Evolutionary conservation across 257 asterid genomes (phyloP), one percentile per base, ranked within the genome.

Genomic region (Nicotiana sylvestris): DNA sequence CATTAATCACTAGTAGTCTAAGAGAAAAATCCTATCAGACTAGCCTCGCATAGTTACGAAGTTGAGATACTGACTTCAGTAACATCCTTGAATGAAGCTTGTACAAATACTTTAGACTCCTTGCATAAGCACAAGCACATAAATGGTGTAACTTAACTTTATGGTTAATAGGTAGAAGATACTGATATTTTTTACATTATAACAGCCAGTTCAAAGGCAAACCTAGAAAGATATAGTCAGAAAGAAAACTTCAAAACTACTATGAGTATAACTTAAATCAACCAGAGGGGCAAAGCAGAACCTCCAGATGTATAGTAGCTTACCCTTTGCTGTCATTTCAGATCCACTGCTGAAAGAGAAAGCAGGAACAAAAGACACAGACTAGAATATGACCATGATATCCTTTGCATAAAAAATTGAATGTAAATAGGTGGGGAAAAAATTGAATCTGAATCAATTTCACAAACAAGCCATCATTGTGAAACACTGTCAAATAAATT

Each of bases 61-160:
- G 35, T 74, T 49, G 80, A 74, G 43, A 49, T 49, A 27, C 62
- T 74, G 80, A 21, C 16, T 27, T 2, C 61, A 25, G 78, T 46
- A 74, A 49, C 62, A 27, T 74, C 15, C 80, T 49, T 74, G 15
- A 74, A 74, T 27, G 80, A 49, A 74, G 62, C 80, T 74, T 74
- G 43, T 49, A 7, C 0, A 37, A 12, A 13, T 46, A 74, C 60
- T 70, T 21, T 21, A 74, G 15, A 46, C 39, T 72, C 60, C 60
- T 72, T 72, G 58, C 15, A 74, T 46, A 74, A 74, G 27, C 62
- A 74, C 79, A 74, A 37, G 25, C 62, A 55, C 25, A 46, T 12
- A 46, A 56, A 46, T 0, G 25, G 61, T 49, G 79, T 21, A 74
- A 74, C 7, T 21, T 72, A 74, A 25, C 3, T 74, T 57, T 43